Evolutionary conservation across 2,329 filamentous ascomycete genomes (phyloP).

Genomic region (Calycina marina): DNA sequence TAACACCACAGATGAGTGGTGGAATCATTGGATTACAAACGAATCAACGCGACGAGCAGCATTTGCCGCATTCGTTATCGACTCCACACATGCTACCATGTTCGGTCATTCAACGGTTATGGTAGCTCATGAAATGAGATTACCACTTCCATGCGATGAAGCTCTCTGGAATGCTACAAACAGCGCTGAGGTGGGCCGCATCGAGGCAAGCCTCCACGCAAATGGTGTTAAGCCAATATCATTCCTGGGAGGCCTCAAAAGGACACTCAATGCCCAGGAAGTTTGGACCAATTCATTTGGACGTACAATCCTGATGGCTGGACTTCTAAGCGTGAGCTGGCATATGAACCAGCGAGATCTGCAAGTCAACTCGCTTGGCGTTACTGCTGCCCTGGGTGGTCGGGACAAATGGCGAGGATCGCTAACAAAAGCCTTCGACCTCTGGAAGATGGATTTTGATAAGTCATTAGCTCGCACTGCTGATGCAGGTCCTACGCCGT

Average conservation of each 20-base stretch:
- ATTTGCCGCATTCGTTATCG: conserved; percentile 87
- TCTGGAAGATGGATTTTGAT: conserved; percentile 89
- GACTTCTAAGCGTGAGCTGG: conserved; percentile 85
- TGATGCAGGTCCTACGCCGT: conserved; percentile 37
- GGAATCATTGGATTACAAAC: conserved; percentile 91
- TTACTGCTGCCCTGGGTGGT: conserved; percentile 65
- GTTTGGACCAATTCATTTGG: conserved; percentile 91
- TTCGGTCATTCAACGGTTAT: conserved; percentile 95
- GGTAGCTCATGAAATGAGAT: conserved; percentile 88
- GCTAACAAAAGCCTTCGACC: conserved; percentile 77
- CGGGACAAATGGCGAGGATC: conserved; percentile 84
- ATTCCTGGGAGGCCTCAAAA: conserved; percentile 83
- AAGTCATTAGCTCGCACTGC: conserved; percentile 49
- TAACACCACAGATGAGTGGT: conserved; percentile 75
- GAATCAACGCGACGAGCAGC: conserved; percentile 82
- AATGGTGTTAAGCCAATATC: conserved; percentile 74
- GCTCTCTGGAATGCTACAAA: conserved; percentile 82
- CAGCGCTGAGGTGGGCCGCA: conserved; percentile 69
- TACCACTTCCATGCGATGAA: conserved; percentile 86
- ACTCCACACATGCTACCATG: conserved; percentile 94
- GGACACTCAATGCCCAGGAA: conserved; percentile 69
- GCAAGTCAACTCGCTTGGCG: conserved; percentile 75
- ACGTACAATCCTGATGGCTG: conserved; percentile 85
- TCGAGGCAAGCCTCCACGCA: conserved; percentile 65
- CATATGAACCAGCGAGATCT: conserved; percentile 95